These are phyloP conservation scores for Mycena filopes DNA, from an alignment of 768 basidiomycete species.

Conservation along the genomic window DNA sequence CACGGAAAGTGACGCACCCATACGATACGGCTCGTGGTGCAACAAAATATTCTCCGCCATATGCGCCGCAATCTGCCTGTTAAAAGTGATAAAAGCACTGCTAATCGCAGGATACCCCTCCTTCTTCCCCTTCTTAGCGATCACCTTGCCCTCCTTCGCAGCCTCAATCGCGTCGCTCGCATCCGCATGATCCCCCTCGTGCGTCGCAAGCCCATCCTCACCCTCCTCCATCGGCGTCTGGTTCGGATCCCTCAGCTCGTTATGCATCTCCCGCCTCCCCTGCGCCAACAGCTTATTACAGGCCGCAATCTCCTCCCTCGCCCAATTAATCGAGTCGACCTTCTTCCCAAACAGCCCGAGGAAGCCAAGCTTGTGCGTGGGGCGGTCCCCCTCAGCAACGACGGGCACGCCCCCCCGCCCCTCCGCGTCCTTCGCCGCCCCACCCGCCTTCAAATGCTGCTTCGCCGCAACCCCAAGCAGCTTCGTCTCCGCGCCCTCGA, in stretches of 20 bases:
- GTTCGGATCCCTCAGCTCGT: slow-evolving; percentile 32
- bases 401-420: slow-evolving; percentile 35
- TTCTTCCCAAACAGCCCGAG: slow-evolving; percentile 79
- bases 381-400: slow-evolving; percentile 80
- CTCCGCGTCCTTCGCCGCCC: slow-evolving; percentile 52
- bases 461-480: slow-evolving; percentile 83
- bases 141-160: slow-evolving; percentile 46
- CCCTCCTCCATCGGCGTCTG: slow-evolving; percentile 25
- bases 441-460: slow-evolving; percentile 65
- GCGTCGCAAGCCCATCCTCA: slow-evolving; percentile 28
- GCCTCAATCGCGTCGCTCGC: slow-evolving; percentile 28
- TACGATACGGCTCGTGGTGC: slow-evolving; percentile 86
- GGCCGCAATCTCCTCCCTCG: slow-evolving; percentile 73
- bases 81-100: slow-evolving; percentile 91
- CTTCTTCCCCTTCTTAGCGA: slow-evolving; percentile 33
- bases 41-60: slow-evolving; percentile 79
- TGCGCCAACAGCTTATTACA: slow-evolving; percentile 65
- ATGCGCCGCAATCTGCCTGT: slow-evolving; percentile 93
- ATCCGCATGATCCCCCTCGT: slow-evolving; percentile 22
- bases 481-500: slow-evolving; percentile 87
- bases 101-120: slow-evolving; percentile 66
- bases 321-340: slow-evolving; percentile 95
- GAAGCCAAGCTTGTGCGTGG: slow-evolving; percentile 78
- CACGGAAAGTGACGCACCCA: slow-evolving; percentile 56
- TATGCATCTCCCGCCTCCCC: slow-evolving; percentile 52